Percentiles rank a stretch among this genome's conserved stretches.
phyloP scores from a whole-genome alignment of 2,329 filamentous ascomycete genomes.

The Tolypocladium pustulatum region DNA sequence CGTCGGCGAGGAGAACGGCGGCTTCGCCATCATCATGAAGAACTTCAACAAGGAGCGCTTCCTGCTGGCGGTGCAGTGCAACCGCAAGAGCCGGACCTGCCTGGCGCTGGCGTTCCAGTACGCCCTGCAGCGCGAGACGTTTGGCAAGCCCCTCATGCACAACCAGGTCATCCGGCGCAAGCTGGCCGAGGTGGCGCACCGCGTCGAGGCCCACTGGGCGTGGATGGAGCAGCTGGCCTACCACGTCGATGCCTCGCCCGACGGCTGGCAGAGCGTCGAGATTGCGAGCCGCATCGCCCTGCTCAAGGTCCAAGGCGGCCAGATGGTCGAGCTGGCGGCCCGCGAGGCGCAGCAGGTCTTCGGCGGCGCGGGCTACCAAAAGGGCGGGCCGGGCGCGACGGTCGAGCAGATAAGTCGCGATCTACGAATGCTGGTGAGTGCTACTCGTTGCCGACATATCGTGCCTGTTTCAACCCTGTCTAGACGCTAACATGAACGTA shows the following conservation, averaged over 20 bases:
- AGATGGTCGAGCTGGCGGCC: conserved; percentile 36
- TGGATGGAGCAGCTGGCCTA: conserved; percentile 52
- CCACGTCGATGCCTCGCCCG: conserved; percentile 28
- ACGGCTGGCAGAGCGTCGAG: conserved; percentile 19
- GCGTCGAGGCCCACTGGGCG: conserved; percentile 51
- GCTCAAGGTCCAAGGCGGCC: conserved; percentile 37
- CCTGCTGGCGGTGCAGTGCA: conserved; percentile 43
- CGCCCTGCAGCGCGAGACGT: conserved; percentile 42
- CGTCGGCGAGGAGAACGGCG: conserved; percentile 41
- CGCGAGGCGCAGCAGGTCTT: conserved; percentile 44
- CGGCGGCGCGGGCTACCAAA: conserved; percentile 41
- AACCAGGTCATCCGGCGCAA: conserved; percentile 51
- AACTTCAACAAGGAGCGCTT: conserved; percentile 50
- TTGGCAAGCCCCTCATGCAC: conserved; percentile 45
- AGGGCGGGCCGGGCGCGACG: conserved; percentile 32
- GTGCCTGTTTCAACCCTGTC: background rate
- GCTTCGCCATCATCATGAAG: conserved; percentile 46
- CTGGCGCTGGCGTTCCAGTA: conserved; percentile 41
- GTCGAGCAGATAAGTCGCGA: conserved; percentile 45
- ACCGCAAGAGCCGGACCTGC: conserved; percentile 46
- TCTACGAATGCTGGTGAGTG: conserved; percentile 21
- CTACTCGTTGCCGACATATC: conserved; percentile 14
- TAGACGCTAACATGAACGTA: conserved; percentile 8
- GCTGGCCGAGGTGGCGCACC: conserved; percentile 45
- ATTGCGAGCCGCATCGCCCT: conserved; percentile 20